Conservation (phyloP, 371 early-diverging fungal species). For the Catenaria anguillulae region DNA sequence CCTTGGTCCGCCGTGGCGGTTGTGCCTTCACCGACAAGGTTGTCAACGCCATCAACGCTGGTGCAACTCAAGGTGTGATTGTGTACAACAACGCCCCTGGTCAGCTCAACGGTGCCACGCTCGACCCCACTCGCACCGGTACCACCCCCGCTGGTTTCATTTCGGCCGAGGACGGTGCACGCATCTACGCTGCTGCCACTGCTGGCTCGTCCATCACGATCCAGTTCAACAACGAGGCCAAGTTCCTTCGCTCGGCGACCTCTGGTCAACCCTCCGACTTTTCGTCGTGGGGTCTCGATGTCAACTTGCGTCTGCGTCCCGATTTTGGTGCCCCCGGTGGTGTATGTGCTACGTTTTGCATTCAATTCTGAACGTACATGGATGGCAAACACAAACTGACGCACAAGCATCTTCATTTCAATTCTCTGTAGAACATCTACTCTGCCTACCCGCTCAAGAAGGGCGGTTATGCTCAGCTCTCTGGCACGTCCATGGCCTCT, state of each 20-base stretch:
- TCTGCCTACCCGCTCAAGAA: no score
- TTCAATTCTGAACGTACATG: no score
- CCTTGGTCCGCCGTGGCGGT: slow-evolving; percentile 38
- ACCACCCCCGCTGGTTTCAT: not conserved
- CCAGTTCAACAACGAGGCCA: not conserved
- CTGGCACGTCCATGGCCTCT: no score
- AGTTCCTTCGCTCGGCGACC: slow-evolving; percentile 16
- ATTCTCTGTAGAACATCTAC: no score
- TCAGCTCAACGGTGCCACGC: not conserved
- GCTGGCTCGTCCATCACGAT: not conserved
- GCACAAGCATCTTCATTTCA: no score
- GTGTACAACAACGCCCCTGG: slow-evolving; percentile 26
- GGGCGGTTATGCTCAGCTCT: no score
- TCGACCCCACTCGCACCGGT: not conserved
- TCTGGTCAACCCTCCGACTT: slow-evolving; percentile 33
- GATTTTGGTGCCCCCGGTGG: slow-evolving; percentile 17
- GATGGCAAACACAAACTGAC: no score
- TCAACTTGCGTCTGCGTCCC: slow-evolving; percentile 48
- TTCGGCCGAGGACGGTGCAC: not conserved
- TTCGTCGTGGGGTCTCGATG: slow-evolving; percentile 53
- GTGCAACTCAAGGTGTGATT: slow-evolving; percentile 47
- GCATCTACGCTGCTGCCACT: not conserved
- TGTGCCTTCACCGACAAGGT: slow-evolving; percentile 27
- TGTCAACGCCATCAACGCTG: slow-evolving; percentile 33
- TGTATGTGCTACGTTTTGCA: no score